A percentile compares a stretch with the other conserved stretches of the same genome.
Evolutionary conservation across 495 filamentous ascomycete species (phyloP).

Genomic region (Terfezia boudieri): DNA sequence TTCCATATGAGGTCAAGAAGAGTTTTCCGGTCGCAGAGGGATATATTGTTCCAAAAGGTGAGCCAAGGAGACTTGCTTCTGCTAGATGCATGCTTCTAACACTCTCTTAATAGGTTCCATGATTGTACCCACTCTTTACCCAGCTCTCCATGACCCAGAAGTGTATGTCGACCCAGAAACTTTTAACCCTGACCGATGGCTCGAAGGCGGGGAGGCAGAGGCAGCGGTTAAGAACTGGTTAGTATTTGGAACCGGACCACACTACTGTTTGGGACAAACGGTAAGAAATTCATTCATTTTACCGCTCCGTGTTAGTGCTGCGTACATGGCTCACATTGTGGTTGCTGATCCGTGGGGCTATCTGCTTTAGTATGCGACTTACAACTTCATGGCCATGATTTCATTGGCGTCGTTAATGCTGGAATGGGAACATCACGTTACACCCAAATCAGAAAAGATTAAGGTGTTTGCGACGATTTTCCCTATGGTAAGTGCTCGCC

Average conservation of each 20-base stretch:
- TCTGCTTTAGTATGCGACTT: conserved; percentile 41
- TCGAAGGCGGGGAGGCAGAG: conserved; percentile 64
- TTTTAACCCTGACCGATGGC: conserved; percentile 84
- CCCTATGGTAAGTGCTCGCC: conserved; percentile 47
- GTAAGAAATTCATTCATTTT: background rate
- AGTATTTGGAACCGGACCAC: conserved; percentile 86
- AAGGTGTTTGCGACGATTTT: conserved; percentile 98
- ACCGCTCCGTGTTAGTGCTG: background rate
- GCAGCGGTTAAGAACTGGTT: conserved; percentile 90
- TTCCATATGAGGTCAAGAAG: conserved; percentile 89
- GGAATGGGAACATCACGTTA: conserved; percentile 77
- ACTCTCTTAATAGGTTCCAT: conserved; percentile 39
- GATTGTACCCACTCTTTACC: conserved; percentile 78
- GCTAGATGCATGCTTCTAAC: background rate
- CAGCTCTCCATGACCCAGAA: conserved; percentile 80
- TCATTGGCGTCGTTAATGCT: conserved; percentile 81
- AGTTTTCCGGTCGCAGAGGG: conserved; percentile 73
- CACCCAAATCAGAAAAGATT: conserved; percentile 67
- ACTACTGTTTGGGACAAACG: conserved; percentile 89
- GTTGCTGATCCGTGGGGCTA: background rate
- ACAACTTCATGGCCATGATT: conserved; percentile 76
- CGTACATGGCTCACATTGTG: background rate
- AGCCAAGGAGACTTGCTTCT: background rate
- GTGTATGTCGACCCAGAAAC: conserved; percentile 73
- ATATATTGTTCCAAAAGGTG: conserved; percentile 71